Evolutionary conservation across 257 asterid species (phyloP), one percentile per base, ranked within the genome.

Genomic region (Buddleja alternifolia): DNA sequence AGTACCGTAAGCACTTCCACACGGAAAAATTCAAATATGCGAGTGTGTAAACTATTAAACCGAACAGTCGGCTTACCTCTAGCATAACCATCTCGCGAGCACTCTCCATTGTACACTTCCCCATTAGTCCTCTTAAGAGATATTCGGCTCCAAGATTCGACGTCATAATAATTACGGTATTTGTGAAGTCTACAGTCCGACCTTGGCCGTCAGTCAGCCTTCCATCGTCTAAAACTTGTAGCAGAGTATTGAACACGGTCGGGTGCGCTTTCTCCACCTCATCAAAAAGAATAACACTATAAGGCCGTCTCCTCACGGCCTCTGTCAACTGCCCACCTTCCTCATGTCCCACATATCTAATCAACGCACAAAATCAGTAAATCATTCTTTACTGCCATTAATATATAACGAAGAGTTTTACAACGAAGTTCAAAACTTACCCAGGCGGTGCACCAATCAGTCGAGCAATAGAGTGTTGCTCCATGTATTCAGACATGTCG

Each of bases 401-500:
- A 7, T 0, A 65, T 1, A 1, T 0, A 11, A 29, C 4, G 12
- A 17, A 16, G 1, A 24, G 15, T 2, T 1, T 5, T 1, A 17
- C 0, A 14, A 32, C 12, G 54, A 19, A 7, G 25, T 7, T 0
- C 8, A 21, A 1, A 29, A 76, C 93, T 70, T 76, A 92, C 89
- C 99, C 97, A 36, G 96, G 99, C 6, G 99, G 97, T 72, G 99
- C 93, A 10, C 99, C 99, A 47, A 93, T 93, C 47, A 90, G 44
- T 0, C 97, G 82, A 11, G 96, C 88, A 66, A 93, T 96, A 0
- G 99, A 90, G 71, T 90, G 96, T n/a, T 90, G 96, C 72, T 93
- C 97, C 99, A 93, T 93, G 81, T 93, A 90, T 68, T 93, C 97
- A 0, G 96, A 89, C 99, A 93, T 93, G 60, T 93, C 96, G 0